Percentiles rank a stretch among this genome's conserved stretches.
Evolutionary conservation across 768 basidiomycete species (phyloP).

Genomic region (Pluteus cervinus): DNA sequence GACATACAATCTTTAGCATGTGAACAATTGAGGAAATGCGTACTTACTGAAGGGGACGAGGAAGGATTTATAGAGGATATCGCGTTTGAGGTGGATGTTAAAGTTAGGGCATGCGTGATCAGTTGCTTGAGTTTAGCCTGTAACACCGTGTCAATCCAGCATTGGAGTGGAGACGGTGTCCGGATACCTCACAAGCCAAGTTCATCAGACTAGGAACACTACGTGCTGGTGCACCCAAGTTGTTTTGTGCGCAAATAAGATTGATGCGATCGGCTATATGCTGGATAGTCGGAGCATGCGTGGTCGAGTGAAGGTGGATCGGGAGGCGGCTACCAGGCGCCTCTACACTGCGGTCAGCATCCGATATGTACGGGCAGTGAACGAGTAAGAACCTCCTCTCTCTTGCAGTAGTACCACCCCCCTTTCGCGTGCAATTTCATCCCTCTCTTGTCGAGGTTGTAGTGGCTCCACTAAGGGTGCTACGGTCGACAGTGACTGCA

Average conservation of each 20-base stretch:
- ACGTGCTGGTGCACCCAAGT: constrained; percentile 53
- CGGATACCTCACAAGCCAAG: constrained; percentile 67
- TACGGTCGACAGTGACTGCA: constrained; percentile 41
- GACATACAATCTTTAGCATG: constrained; percentile 29
- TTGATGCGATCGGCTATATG: constrained; percentile 78
- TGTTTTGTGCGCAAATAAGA: constrained; percentile 76
- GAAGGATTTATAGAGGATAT: constrained; percentile 72
- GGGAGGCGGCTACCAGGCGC: constrained; percentile 67
- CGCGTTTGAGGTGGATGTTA: constrained; percentile 71
- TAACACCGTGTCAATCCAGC: constrained; percentile 2
- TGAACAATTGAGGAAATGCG: constrained; percentile 21
- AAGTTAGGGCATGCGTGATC: constrained; percentile 71
- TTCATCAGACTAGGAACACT: constrained; percentile 64
- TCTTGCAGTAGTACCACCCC: constrained; percentile 61
- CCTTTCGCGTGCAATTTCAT: constrained; percentile 68
- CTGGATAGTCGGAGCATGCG: constrained; percentile 66
- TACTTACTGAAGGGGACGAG: constrained; percentile 26
- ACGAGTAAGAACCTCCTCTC: constrained; percentile 47
- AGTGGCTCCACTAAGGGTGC: constrained; percentile 34
- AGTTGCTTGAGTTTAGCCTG: constrained; percentile 82
- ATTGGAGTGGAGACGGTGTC: not conserved
- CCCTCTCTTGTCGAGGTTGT: constrained; percentile 42
- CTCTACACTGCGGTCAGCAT: constrained; percentile 29
- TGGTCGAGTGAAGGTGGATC: constrained; percentile 68
- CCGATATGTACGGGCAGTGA: not conserved